Evolutionary conservation across 2,329 filamentous ascomycete genomes (phyloP), one percentile per base, ranked within the genome.

Genomic region (Tympanopsis confertula): DNA sequence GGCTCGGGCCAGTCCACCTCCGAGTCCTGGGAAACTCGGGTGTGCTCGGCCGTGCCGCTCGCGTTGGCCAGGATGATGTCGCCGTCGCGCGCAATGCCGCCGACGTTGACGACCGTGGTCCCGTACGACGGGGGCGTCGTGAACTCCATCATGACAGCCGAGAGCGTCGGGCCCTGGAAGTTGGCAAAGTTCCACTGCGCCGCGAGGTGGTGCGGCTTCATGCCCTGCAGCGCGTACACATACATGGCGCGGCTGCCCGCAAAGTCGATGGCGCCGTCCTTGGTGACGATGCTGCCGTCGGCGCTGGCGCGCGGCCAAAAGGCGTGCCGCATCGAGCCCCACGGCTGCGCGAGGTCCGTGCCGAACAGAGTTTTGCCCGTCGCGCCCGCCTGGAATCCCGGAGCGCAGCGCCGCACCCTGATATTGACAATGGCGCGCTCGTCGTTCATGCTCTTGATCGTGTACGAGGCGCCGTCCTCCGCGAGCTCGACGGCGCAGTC

Each of bases 131-230:
- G 78, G 19, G 91, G 93, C 1, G 91, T 98, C 26, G 78, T 94
- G 59, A 80, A 98, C 59, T 96, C 84, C 91, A 98, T 98, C 67
- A 96, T 68, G 46, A 94, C 64, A 19, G 88, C 89, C 19, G 88
- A 91, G 64, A 86, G 83, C 15, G 69, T 86, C 17, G 86, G 82
- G 13, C 85, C 81, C 57, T 96, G 88, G 66, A 94, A 94, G 62
- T 88, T 77, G 59, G 76, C 71, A 65, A 95, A 98, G 62, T 91
- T 94, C 91, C 91, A 98, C 45, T 74, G 78, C 20, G 84, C 78
- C 43, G 89, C 88, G 42, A 87, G 84, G 57, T 98, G 93, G 59
- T 98, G 91, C 29, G 91, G 91, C 72, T 98, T 98, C 89, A 96
- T 96, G 57, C 88, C 91, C 65, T 96, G 91, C 37, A 96, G 66